Conservation (phyloP, 495 filamentous ascomycete species). For the Penicillium steckii region DNA sequence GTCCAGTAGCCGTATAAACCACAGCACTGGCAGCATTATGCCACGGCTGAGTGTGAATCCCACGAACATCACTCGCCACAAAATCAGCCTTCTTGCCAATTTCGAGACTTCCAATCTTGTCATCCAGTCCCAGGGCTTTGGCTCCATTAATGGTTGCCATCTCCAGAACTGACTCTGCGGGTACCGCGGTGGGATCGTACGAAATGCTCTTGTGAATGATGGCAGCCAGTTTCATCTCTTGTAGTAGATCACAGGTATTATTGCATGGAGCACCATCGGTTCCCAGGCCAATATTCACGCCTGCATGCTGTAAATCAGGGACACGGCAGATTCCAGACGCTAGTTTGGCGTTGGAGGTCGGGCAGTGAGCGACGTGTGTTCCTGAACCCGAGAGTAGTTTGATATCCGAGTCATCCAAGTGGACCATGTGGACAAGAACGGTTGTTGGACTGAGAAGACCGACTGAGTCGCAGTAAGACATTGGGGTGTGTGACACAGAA, state of each 20-base stretch:
- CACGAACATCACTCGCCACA: slow-evolving; percentile 44
- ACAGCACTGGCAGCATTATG: slow-evolving; percentile 45
- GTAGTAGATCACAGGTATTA: slow-evolving; percentile 49
- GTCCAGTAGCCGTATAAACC: slow-evolving; percentile 47
- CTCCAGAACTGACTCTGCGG: slow-evolving; percentile 49
- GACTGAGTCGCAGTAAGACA: slow-evolving; percentile 42
- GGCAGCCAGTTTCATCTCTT: slow-evolving; percentile 51
- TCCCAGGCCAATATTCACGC: slow-evolving; percentile 43
- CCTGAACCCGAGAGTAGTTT: slow-evolving; percentile 34
- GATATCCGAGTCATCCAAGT: slow-evolving; percentile 47
- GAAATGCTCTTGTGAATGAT: slow-evolving; percentile 51
- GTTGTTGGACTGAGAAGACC: slow-evolving; percentile 38
- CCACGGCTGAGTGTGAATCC: slow-evolving; percentile 34
- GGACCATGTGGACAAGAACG: slow-evolving; percentile 47
- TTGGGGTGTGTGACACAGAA: slow-evolving; percentile 39
- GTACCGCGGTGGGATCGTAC: slow-evolving; percentile 44
- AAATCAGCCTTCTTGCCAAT: slow-evolving; percentile 57
- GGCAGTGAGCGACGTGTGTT: slow-evolving; percentile 49
- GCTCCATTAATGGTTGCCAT: slow-evolving; percentile 54
- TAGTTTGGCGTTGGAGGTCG: slow-evolving; percentile 50
- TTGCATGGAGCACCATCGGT: slow-evolving; percentile 54
- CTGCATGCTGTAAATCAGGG: slow-evolving; percentile 33
- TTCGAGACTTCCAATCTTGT: slow-evolving; percentile 48
- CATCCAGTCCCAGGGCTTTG: slow-evolving; percentile 47
- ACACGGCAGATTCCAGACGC: slow-evolving; percentile 49